Evolutionary conservation across 2,329 filamentous ascomycete genomes (phyloP).

Genomic region (Alternaria arbusti): DNA sequence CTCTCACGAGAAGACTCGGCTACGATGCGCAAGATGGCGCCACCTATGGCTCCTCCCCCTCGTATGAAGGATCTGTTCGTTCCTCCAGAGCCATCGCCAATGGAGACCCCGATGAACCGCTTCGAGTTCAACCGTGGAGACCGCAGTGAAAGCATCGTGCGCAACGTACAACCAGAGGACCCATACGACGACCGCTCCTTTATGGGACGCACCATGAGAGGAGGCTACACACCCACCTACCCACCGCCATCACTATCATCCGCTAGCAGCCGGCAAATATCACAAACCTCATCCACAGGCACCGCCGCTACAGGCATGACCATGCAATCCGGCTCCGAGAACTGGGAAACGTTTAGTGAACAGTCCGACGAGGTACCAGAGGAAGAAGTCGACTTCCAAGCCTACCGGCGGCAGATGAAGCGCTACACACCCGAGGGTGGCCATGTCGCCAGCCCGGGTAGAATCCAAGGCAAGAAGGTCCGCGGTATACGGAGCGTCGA

Average conservation of each 20-base stretch:
- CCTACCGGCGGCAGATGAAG: conserved; percentile 74
- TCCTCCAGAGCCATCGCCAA: conserved; percentile 52
- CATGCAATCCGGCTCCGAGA: conserved; percentile 82
- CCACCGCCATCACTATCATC: conserved; percentile 35
- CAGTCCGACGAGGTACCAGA: conserved; percentile 71
- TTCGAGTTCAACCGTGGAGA: conserved; percentile 51
- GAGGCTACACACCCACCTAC: conserved; percentile 33
- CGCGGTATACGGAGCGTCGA: conserved; percentile 56
- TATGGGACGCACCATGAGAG: conserved; percentile 40
- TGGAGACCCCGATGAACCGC: conserved; percentile 53
- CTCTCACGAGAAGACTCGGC: conserved; percentile 37
- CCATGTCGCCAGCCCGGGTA: conserved; percentile 41
- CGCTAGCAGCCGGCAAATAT: conserved; percentile 67
- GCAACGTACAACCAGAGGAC: conserved; percentile 75
- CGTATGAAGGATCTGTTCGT: conserved; percentile 86
- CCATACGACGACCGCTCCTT: conserved; percentile 72
- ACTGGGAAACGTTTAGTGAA: conserved; percentile 97
- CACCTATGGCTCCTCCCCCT: conserved; percentile 70
- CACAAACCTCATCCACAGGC: conserved; percentile 63
- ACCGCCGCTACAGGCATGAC: conserved; percentile 59
- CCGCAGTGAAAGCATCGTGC: conserved; percentile 64
- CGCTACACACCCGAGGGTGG: conserved; percentile 56
- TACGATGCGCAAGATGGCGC: conserved; percentile 50
- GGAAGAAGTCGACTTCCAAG: conserved; percentile 77
- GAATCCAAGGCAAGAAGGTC: conserved; percentile 46